Evolutionary conservation across 495 filamentous ascomycete genomes (phyloP).

Genomic region (Neurospora terricola): DNA sequence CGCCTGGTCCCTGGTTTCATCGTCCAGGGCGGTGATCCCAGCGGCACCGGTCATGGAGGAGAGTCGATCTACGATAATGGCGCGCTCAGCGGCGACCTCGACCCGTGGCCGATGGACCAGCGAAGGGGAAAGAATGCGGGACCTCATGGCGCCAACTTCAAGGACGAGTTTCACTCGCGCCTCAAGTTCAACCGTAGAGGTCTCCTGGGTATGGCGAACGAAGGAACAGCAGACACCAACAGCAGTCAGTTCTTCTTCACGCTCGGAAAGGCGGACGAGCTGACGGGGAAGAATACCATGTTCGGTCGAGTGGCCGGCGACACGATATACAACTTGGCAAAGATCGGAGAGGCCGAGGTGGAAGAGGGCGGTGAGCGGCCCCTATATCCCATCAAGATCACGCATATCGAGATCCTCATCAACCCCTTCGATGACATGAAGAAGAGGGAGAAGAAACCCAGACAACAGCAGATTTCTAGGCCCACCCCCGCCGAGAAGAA

Average conservation of each 20-base stretch:
- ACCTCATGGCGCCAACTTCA: constrained; percentile 50
- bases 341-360: constrained; percentile 81
- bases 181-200: constrained; percentile 90
- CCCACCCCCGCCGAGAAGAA: constrained; percentile 45
- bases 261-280: constrained; percentile 67
- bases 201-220: constrained; percentile 87
- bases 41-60: constrained; percentile 78
- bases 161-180: constrained; percentile 84
- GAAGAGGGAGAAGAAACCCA: constrained; percentile 47
- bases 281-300: constrained; percentile 82
- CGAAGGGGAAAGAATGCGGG: constrained; percentile 46
- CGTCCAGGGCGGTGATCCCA: constrained; percentile 82
- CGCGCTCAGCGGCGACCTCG: constrained; percentile 53
- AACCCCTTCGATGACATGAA: constrained; percentile 87
- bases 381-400: constrained; percentile 76
- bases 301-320: constrained; percentile 91
- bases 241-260: constrained; percentile 97
- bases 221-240: constrained; percentile 63
- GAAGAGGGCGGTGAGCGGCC: constrained; percentile 74
- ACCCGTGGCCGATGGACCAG: constrained; percentile 54
- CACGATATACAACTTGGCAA: constrained; percentile 89
- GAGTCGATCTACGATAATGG: constrained; percentile 85
- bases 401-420: constrained; percentile 69
- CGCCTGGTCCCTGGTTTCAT: constrained; percentile 87
- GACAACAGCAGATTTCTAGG: constrained; percentile 26